phyloP scores from a whole-genome alignment of 441 rosid species.

The Flueggea neowawraea region DNA sequence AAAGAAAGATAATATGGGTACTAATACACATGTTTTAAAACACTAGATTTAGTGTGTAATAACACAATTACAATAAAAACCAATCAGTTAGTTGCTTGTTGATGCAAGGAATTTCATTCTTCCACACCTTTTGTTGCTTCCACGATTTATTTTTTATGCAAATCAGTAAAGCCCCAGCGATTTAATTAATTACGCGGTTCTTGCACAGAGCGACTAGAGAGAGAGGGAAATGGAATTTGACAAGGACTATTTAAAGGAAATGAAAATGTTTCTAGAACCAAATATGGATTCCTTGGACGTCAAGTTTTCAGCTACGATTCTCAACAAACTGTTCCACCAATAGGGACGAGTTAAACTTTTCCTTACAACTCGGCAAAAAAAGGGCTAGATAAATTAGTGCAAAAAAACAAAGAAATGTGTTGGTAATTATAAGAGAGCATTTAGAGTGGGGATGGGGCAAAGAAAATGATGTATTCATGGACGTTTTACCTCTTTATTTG shows the following conservation, averaged over 20 bases:
- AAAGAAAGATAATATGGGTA: too few relatives aligned
- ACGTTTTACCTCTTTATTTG: conserved; percentile 38
- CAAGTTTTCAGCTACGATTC: conserved; percentile 48
- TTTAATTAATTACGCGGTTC: background rate
- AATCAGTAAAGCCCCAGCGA: too few relatives aligned
- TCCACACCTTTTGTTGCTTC: conserved; percentile 19
- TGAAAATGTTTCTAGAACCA: conserved; percentile 11
- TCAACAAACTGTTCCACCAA: conserved; percentile 29
- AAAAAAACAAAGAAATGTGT: too few relatives aligned
- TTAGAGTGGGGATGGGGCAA: conserved; percentile 37
- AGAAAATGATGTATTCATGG: conserved; percentile 9
- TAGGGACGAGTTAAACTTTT: background rate
- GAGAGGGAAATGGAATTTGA: background rate
- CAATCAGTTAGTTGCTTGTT: conserved; percentile 2
- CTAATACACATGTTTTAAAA: too few relatives aligned
- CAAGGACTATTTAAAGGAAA: conserved; percentile 5
- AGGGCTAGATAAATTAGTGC: too few relatives aligned
- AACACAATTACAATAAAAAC: too few relatives aligned
- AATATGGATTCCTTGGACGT: conserved; percentile 64
- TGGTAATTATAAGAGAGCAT: background rate
- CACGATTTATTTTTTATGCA: background rate
- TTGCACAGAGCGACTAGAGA: conserved; percentile 9
- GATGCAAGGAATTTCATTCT: conserved; percentile 28
- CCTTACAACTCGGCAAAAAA: too few relatives aligned
- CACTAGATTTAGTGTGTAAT: too few relatives aligned